A percentile compares a stretch with the other conserved stretches of the same genome.
Evolutionary conservation across 345 rosid species (phyloP).

Genomic region (Noccaea caerulescens): DNA sequence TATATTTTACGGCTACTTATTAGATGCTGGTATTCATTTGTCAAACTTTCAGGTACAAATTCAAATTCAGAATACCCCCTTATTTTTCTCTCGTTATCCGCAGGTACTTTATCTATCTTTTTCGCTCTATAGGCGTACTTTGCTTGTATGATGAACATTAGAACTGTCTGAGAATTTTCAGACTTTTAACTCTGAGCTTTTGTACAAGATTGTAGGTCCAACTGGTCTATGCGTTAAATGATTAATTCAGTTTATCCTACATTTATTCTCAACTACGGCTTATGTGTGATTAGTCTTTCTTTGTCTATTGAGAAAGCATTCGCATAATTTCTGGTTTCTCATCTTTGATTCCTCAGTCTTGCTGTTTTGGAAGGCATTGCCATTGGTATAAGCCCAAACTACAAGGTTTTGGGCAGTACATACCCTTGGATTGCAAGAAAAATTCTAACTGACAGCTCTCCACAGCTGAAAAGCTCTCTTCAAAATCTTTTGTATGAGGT

Average conservation of each 20-base stretch:
- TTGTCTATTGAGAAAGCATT: slow-evolving; percentile 14
- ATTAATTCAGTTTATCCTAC: background rate
- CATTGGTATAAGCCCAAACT: slow-evolving; percentile 69
- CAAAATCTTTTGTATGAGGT: slow-evolving; percentile 85
- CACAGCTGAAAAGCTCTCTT: slow-evolving; percentile 76
- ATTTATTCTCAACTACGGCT: slow-evolving; percentile 15
- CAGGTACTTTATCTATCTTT: slow-evolving; percentile 55
- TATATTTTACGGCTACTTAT: slow-evolving; percentile 11
- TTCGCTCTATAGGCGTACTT: background rate
- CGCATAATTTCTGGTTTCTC: slow-evolving; percentile 33
- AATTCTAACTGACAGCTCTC: slow-evolving; percentile 85
- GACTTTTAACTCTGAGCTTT: slow-evolving; percentile 8
- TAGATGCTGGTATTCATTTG: slow-evolving; percentile 30
- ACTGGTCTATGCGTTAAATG: slow-evolving; percentile 19
- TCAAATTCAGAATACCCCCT: slow-evolving; percentile 91
- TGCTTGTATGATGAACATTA: slow-evolving; percentile 13
- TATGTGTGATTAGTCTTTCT: slow-evolving; percentile 15
- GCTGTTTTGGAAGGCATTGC: slow-evolving; percentile 99
- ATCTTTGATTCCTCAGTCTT: slow-evolving; percentile 54
- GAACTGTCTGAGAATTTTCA: slow-evolving; percentile 17
- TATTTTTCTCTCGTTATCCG: slow-evolving; percentile 93
- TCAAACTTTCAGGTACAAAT: slow-evolving; percentile 77
- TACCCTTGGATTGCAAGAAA: slow-evolving; percentile 99
- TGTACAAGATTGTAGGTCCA: slow-evolving; percentile 32
- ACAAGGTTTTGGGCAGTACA: slow-evolving; percentile 94